Evolutionary conservation across 2,329 filamentous ascomycete genomes (phyloP).

Genomic region (Thermothelomyces thermophilus): DNA sequence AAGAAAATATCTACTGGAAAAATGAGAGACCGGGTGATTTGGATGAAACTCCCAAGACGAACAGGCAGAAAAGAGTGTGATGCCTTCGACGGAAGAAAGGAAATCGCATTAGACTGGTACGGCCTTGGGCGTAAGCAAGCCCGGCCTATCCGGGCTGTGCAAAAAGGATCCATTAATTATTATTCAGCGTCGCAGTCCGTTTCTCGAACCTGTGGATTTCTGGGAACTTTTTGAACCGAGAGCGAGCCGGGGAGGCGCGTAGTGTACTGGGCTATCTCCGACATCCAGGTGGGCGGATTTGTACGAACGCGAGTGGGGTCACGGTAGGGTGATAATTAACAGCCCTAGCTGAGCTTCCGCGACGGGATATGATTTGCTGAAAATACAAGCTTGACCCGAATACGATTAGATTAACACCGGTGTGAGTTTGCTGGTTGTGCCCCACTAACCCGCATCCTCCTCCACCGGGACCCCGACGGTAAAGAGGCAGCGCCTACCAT

Average conservation of each 20-base stretch:
- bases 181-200: constrained; percentile 6
- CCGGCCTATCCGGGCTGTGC: background rate
- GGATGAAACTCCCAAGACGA: background rate
- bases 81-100: background rate
- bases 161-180: background rate
- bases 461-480: too few relatives aligned
- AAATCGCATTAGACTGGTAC: background rate
- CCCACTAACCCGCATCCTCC: too few relatives aligned
- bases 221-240: background rate
- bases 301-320: constrained; percentile 1
- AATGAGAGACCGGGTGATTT: background rate
- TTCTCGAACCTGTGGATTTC: background rate
- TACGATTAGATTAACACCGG: too few relatives aligned
- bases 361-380: background rate
- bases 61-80: background rate
- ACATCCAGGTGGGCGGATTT: background rate
- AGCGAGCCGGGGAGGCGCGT: background rate
- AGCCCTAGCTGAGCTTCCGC: too few relatives aligned
- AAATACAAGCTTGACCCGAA: background rate
- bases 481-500: too few relatives aligned
- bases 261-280: background rate
- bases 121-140: background rate
- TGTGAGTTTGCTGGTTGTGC: too few relatives aligned
- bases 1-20: background rate
- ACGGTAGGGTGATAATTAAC: background rate